phyloP scores from a whole-genome alignment of 1,139 yeast species.

The Hemisphaericaspora subhashii region DNA sequence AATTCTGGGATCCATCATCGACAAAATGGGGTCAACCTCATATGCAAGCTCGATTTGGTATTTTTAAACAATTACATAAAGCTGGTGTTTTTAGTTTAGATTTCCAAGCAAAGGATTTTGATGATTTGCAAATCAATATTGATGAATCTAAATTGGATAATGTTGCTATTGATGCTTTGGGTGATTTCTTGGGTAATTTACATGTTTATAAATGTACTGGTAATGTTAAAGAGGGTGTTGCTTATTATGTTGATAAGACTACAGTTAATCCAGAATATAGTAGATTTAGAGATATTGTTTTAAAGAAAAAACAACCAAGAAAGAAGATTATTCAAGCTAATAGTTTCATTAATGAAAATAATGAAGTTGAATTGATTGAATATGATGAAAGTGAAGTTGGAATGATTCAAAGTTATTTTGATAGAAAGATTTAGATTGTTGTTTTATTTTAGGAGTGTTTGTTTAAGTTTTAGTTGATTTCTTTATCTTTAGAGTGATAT shows the following conservation, averaged over 20 bases:
- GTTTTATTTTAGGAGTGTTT: not conserved
- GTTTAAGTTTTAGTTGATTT: not conserved
- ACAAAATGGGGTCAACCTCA: slow-evolving; percentile 95
- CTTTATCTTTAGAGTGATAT: too few relatives aligned
- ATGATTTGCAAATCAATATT: slow-evolving; percentile 60
- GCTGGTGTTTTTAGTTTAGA: slow-evolving; percentile 65
- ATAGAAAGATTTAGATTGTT: slow-evolving; percentile 43
- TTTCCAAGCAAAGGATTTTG: slow-evolving; percentile 46
- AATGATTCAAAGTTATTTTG: slow-evolving; percentile 73
- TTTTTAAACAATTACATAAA: slow-evolving; percentile 69
- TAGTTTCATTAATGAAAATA: slow-evolving; percentile 42
- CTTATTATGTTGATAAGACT: slow-evolving; percentile 65
- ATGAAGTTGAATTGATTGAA: slow-evolving; percentile 57
- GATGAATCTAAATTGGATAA: slow-evolving; percentile 62
- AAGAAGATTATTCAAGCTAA: slow-evolving; percentile 84
- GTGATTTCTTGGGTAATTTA: slow-evolving; percentile 66
- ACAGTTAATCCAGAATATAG: slow-evolving; percentile 64
- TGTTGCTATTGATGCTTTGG: slow-evolving; percentile 68
- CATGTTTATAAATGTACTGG: slow-evolving; percentile 81
- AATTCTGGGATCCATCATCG: slow-evolving; percentile 81
- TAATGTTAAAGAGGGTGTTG: slow-evolving; percentile 62
- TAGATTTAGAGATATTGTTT: slow-evolving; percentile 63
- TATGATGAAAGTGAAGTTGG: slow-evolving; percentile 76
- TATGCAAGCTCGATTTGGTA: slow-evolving; percentile 89
- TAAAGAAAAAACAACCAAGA: slow-evolving; percentile 75